Evolutionary conservation across 2,329 filamentous ascomycete species (phyloP).

Genomic region (Cladosporium sp.): DNA sequence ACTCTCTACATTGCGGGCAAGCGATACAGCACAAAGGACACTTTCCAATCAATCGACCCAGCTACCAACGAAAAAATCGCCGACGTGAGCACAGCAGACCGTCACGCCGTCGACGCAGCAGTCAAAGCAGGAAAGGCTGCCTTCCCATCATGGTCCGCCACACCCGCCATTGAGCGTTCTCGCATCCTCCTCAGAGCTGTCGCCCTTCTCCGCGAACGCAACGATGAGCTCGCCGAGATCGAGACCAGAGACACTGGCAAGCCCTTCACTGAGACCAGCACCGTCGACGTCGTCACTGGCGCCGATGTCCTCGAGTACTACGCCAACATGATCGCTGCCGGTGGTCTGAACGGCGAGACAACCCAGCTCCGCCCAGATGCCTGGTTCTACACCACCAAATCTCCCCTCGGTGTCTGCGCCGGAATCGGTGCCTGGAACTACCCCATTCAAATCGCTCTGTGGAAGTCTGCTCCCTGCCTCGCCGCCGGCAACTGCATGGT

Average conservation of each 20-base stretch:
- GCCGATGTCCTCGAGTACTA: conserved; percentile 87
- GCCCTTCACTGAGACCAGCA: conserved; percentile 78
- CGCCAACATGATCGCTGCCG: conserved; percentile 73
- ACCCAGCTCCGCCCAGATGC: conserved; percentile 72
- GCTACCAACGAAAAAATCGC: conserved; percentile 68
- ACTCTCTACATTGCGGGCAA: conserved; percentile 73
- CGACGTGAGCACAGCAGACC: conserved; percentile 59
- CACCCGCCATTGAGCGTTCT: conserved; percentile 70
- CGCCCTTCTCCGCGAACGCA: conserved; percentile 68
- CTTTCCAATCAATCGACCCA: conserved; percentile 73
- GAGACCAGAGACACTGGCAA: conserved; percentile 89
- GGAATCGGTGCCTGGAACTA: conserved; percentile 94
- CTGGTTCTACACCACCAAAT: conserved; percentile 80
- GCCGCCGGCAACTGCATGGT: conserved; percentile 88
- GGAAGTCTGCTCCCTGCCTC: conserved; percentile 84
- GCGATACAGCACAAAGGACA: conserved; percentile 58
- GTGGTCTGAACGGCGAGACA: conserved; percentile 78
- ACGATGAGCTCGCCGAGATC: conserved; percentile 74
- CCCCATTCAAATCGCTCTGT: conserved; percentile 84
- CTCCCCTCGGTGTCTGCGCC: conserved; percentile 77
- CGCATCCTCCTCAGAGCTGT: conserved; percentile 78
- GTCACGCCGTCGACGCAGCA: conserved; percentile 68
- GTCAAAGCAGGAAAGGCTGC: conserved; percentile 69
- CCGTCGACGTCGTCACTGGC: conserved; percentile 79
- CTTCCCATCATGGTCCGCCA: conserved; percentile 75